A percentile compares a stretch with the other conserved stretches of the same genome.
Conservation (phyloP, 1,284 basidiomycete genomes). For the Coniophora puteana region DNA sequence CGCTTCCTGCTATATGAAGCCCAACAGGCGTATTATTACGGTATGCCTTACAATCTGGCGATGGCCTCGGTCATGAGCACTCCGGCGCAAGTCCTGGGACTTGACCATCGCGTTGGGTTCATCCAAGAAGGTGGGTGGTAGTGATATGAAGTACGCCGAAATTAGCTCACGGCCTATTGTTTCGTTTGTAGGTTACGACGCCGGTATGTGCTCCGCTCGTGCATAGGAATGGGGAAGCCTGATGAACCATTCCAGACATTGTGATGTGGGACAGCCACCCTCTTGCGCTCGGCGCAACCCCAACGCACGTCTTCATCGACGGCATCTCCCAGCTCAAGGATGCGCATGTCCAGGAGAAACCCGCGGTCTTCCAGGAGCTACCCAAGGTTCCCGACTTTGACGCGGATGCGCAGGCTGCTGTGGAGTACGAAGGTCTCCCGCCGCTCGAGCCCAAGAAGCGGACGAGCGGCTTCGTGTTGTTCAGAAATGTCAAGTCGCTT, state of each 20-base stretch:
- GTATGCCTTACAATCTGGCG: constrained; percentile 52
- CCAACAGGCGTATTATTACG: constrained; percentile 75
- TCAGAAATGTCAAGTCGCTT: constrained; percentile 36
- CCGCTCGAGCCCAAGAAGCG: constrained; percentile 38
- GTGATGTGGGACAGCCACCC: constrained; percentile 74
- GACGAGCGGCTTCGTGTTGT: constrained; percentile 21
- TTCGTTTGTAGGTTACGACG: constrained; percentile 38
- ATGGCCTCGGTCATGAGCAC: constrained; percentile 70
- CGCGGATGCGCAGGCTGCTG: constrained; percentile 44
- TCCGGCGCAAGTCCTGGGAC: constrained; percentile 66
- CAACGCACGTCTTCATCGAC: constrained; percentile 61
- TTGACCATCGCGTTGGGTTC: constrained; percentile 77
- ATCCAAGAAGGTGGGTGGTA: constrained; percentile 40
- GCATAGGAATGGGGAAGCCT: not conserved
- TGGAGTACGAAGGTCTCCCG: constrained; percentile 59
- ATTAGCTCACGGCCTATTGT: not conserved
- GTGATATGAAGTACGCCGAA: not conserved
- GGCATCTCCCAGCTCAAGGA: constrained; percentile 51
- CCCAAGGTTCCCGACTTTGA: constrained; percentile 52
- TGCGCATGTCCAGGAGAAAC: constrained; percentile 40
- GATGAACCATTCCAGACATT: constrained; percentile 42
- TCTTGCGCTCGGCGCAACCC: constrained; percentile 64
- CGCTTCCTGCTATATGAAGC: constrained; percentile 80
- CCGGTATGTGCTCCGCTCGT: constrained; percentile 25
- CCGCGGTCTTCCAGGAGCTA: constrained; percentile 36